Evolutionary conservation across 2,329 filamentous ascomycete species (phyloP), one percentile per base, ranked within the genome.

Genomic region (Metarhizium brunneum): DNA sequence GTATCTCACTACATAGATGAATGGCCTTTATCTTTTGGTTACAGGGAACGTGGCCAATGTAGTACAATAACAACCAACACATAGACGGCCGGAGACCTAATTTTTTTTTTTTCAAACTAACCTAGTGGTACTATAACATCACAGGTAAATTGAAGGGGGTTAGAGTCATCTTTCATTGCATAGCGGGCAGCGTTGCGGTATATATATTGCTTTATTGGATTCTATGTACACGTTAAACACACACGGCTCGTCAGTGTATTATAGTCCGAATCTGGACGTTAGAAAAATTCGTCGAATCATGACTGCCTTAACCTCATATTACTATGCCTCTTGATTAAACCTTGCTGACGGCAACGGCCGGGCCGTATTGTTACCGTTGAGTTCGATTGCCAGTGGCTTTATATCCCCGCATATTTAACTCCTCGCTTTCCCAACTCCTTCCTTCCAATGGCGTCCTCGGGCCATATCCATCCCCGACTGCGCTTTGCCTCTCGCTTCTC

Each of bases 401-500:
- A 56, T 30, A 56, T 45, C 6, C 63, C 73, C 20, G 76, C 74
- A 56, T 86, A 85, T 58, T 77, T 72, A 42, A 86, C 82, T 16
- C 83, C 83, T 56, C 83, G 75, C 74, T 82, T 84, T 5, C 84
- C 85, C 53, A 86, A 76, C 73, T 92, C 87, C 71, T 88, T 85
- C 64, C 86, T 77, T 8, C 84, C 84, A 11, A 91, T 76, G 3
- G 84, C 76, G 64, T 91, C 88, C 64, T 91, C 86, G 1, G 88
- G 88, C 72, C 84, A 80, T 1, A 90, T 81, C 88, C 88, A 92
- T 0, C 87, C 88, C 35, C 88, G 73, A 2, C 81, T 77, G 25
- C 86, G 73, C 80, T 90, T 91, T 20, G 86, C 85, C 71, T 88
- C 85, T 56, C 83, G 75, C 84, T 88, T 94, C 81, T 88, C 87